These are phyloP conservation scores for Candida frijolesensis DNA, from an alignment of 1,139 yeast species.

Conservation along the genomic window DNA sequence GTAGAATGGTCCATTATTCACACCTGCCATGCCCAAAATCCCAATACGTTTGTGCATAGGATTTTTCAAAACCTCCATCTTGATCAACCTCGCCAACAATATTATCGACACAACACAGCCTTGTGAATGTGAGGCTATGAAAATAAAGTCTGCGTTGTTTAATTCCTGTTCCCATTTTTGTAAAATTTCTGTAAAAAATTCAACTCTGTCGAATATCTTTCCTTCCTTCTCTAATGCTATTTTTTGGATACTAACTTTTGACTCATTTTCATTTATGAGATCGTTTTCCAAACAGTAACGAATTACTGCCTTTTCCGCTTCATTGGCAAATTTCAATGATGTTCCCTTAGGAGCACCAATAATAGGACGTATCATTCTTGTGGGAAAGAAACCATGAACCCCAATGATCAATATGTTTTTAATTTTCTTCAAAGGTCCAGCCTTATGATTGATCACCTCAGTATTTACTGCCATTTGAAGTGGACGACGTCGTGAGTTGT, in stretches of 20 bases:
- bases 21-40: constrained; percentile 92
- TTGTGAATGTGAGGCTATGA: constrained; percentile 92
- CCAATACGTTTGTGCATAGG: constrained; percentile 59
- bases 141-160: constrained; percentile 77
- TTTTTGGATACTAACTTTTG: constrained; percentile 70
- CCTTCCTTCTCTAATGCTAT: constrained; percentile 95
- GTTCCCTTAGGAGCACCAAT: constrained; percentile 96
- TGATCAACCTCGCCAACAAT: constrained; percentile 69
- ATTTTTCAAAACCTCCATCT: constrained; percentile 62
- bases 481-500: constrained; percentile 17
- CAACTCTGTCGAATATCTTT: constrained; percentile 81
- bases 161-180: constrained; percentile 72
- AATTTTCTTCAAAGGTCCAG: constrained; percentile 37
- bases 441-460: constrained; percentile 31
- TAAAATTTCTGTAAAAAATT: constrained; percentile 72
- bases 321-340: constrained; percentile 80
- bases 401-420: constrained; percentile 78
- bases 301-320: constrained; percentile 76
- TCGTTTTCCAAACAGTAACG: constrained; percentile 69
- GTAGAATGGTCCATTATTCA: constrained; percentile 89
- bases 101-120: constrained; percentile 92
- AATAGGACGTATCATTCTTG: constrained; percentile 77
- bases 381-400: constrained; percentile 94
- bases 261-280: constrained; percentile 38
- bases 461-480: constrained; percentile 18